Base-by-base conservation (phyloP, 202 grass and related monocot species). In the Saccharum hybrid region DNA sequence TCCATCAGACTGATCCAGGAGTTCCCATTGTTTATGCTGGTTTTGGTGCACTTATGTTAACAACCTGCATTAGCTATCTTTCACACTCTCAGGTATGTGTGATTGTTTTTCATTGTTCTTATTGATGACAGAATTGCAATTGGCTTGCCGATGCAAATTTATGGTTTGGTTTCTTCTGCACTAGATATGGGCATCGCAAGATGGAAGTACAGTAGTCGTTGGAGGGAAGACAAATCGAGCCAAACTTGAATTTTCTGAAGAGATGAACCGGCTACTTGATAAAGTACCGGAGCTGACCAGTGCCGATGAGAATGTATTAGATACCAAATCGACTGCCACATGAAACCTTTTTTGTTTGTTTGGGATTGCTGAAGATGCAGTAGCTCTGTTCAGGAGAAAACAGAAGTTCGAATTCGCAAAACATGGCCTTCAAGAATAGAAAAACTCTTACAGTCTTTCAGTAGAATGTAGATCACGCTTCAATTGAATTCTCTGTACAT, bases 111-210 rank as follows among this genome's bases (percentile, higher is more conserved):
- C 9, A 11, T 40, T 18, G 39, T 70, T 59, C 12, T 61, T 82
- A 28, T 45, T 38, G 16, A 78, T 2, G 69, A 3, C 41, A 51
- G 7, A 51, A 69, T 4, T 26, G 3, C 4, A 18, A 70, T 67
- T 19, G 3, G 5, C 0, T 36, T 77, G 40, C 28, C 31, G 4
- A 8, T 65, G 38, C 5, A 57, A 13, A 10, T 16, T 83, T 40
- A 21, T 42, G 7, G 0, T 60, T 82, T 49, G 7, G 14, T 74
- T 42, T 63, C 28, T 72, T 13, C 0, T 36, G 16, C 67, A 33
- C 8, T 89, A 99, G 96, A 86, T 99, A 80, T 99, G 96, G 96
- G 96, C 96, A 33, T 26, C 96, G 51, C 96, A 99, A 96, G 93
- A 99, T 12, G 96, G 96, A 81, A 96, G 64, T 76, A 94, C 83